phyloP scores from a whole-genome alignment of 2,329 filamentous ascomycete genomes.

The Ceratocystis diversiconidia region DNA sequence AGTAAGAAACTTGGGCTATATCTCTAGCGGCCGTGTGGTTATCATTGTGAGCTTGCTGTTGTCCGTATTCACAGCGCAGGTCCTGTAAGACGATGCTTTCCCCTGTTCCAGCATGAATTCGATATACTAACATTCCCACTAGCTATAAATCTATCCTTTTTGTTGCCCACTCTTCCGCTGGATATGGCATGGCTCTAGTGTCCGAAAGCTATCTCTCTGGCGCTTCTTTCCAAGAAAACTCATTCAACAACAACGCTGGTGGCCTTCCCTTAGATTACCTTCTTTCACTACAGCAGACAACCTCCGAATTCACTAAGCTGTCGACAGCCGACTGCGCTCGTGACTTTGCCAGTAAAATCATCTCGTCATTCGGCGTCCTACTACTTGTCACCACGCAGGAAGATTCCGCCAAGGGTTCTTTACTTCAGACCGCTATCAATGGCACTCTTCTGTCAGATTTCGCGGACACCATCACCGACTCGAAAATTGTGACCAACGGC shows the following conservation, averaged over 20 bases:
- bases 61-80: constrained; percentile 32
- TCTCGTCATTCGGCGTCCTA: constrained; percentile 25
- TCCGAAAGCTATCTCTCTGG: constrained; percentile 27
- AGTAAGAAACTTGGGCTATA: constrained; percentile 33
- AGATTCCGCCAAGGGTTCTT: constrained; percentile 20
- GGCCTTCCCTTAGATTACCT: constrained; percentile 20
- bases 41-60: constrained; percentile 30
- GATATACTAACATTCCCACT: constrained; percentile 19
- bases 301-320: constrained; percentile 22
- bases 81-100: constrained; percentile 31
- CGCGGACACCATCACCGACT: constrained; percentile 7
- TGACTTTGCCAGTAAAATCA: constrained; percentile 25
- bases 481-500: background rate
- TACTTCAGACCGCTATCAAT: constrained; percentile 25
- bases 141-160: constrained; percentile 38
- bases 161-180: constrained; percentile 27
- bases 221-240: constrained; percentile 27
- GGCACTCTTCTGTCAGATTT: constrained; percentile 21
- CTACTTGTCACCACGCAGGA: constrained; percentile 25
- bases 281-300: constrained; percentile 24
- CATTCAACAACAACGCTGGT: constrained; percentile 25
- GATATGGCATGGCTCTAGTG: constrained; percentile 26
- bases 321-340: constrained; percentile 24
- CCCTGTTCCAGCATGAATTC: background rate
- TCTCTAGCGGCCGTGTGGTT: constrained; percentile 29